Base-by-base conservation (phyloP, 441 rosid species). In the Iberis amara region DNA sequence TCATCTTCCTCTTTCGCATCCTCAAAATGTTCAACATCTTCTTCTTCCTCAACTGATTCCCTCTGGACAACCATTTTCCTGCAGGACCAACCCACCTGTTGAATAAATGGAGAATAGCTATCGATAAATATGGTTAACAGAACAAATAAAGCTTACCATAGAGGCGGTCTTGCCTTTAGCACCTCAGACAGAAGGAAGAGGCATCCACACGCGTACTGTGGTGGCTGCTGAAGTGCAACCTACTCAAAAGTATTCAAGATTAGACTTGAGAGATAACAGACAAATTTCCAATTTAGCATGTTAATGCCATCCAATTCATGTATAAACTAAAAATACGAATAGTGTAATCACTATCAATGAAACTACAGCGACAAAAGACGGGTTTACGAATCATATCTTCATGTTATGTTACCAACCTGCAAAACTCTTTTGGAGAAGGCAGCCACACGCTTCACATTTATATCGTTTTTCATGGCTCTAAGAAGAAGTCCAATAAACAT, bases 161-260 rank as follows among this genome's bases (percentile, higher is more conserved):
- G 72, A 55, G 83, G 92, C 0, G 92, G 88, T 47, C 90, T 79
- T 42, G 95, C 82, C 76, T 84, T 92, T 51, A 89, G 90, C 57
- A 89, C 86, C 73, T 92, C 99, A 14, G 99, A 92, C 23, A 92
- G 76, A 57, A 86, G 92, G 75, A 92, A 89, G 35, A 92, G 86
- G 72, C 80, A 92, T 62, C 95, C 99, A 59, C 99, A 92, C 30
- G 97, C 84, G 74, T 77, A 82, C 43, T 89, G 90, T 49, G 99
- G 87, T 21, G 97, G 97, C 76, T 82, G 97, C 66, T 86, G 99
- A 56, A 92, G 85, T 11, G 92, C 87, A 61, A 86, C 90, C 99
- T 92, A 79, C 26, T 36, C 60, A 65, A 26, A 18, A 52, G 6
- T 41, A 39, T 33, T 37, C 28, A 39, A 48, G 41, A 28, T 21